A percentile compares a stretch with the other conserved stretches of the same genome.
These are phyloP conservation scores for Saprolegnia parasitica DNA, from an alignment of 352 stramenopile species.

Conservation along the genomic window DNA sequence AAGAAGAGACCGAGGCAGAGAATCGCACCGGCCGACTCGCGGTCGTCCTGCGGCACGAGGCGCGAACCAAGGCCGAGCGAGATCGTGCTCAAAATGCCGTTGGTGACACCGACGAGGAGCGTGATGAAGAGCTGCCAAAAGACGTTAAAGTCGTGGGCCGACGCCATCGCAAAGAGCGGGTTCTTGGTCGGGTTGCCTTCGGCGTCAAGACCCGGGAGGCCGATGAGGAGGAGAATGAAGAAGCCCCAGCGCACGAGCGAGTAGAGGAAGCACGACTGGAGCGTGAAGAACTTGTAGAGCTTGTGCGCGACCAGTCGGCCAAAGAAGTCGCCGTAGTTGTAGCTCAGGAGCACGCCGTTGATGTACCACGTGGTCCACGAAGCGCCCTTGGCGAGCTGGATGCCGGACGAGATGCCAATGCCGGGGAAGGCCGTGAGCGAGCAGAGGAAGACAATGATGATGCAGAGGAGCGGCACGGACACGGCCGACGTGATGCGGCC, in stretches of 20 bases:
- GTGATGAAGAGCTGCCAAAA: constrained; percentile 37
- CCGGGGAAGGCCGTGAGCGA: constrained; percentile 48
- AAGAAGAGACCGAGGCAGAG: constrained; percentile 59
- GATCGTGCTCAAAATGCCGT: constrained; percentile 54
- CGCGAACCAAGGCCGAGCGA: constrained; percentile 52
- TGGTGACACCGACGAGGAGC: constrained; percentile 45
- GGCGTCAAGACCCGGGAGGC: constrained; percentile 36
- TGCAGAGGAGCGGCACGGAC: constrained; percentile 39
- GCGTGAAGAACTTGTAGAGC: constrained; percentile 55
- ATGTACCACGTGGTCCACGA: constrained; percentile 44
- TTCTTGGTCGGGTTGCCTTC: constrained; percentile 26
- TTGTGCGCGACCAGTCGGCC: constrained; percentile 44
- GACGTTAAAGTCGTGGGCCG: constrained; percentile 4
- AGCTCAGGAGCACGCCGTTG: constrained; percentile 44
- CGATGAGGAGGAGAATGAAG: constrained; percentile 54
- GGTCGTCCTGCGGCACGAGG: constrained; percentile 49
- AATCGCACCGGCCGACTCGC: constrained; percentile 50
- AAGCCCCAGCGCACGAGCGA: constrained; percentile 45
- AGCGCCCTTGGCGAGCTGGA: constrained; percentile 27
- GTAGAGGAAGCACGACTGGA: constrained; percentile 41
- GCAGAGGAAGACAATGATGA: constrained; percentile 57
- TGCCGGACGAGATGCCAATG: constrained; percentile 44
- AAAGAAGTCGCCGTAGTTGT: constrained; percentile 65
- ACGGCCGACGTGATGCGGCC: constrained; percentile 47
- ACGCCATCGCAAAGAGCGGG: constrained; percentile 10